phyloP scores from a whole-genome alignment of 208 protist genomes.

The Leishmania tarentolae region DNA sequence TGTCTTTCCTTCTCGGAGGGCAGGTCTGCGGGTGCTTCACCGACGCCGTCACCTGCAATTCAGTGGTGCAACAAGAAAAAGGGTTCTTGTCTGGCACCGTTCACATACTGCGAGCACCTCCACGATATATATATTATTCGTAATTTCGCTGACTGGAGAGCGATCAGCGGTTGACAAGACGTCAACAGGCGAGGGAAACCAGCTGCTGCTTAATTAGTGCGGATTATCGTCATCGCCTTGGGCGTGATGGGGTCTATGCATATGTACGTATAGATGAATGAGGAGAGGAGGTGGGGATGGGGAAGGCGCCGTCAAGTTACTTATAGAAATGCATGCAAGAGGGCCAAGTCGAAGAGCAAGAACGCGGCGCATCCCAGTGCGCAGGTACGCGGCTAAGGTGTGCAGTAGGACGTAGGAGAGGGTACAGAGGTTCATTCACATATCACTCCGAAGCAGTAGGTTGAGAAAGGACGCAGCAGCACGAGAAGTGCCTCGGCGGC shows the following conservation, averaged over 20 bases:
- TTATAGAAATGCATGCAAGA: neutral
- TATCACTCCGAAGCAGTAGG: neutral
- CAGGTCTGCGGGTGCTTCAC: neutral
- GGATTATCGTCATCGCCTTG: neutral
- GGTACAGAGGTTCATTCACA: neutral
- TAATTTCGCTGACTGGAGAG: neutral
- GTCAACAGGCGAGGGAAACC: neutral
- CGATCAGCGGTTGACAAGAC: neutral
- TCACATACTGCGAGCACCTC: neutral
- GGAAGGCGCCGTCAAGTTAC: too few relatives aligned
- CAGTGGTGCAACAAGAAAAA: neutral
- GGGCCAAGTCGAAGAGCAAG: neutral
- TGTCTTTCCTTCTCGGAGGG: neutral
- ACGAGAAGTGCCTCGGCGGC: neutral
- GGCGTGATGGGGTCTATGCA: neutral
- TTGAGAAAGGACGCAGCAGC: neutral
- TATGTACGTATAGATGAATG: neutral
- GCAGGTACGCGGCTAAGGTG: neutral
- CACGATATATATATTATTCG: neutral
- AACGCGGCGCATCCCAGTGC: neutral
- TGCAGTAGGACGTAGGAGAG: neutral
- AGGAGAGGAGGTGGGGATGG: neutral
- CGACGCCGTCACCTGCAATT: neutral
- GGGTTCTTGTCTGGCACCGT: neutral
- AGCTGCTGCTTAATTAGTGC: neutral